Base-by-base conservation (phyloP, 805 yeast species). In the Sugiyamaella boreocaroliniensis region DNA sequence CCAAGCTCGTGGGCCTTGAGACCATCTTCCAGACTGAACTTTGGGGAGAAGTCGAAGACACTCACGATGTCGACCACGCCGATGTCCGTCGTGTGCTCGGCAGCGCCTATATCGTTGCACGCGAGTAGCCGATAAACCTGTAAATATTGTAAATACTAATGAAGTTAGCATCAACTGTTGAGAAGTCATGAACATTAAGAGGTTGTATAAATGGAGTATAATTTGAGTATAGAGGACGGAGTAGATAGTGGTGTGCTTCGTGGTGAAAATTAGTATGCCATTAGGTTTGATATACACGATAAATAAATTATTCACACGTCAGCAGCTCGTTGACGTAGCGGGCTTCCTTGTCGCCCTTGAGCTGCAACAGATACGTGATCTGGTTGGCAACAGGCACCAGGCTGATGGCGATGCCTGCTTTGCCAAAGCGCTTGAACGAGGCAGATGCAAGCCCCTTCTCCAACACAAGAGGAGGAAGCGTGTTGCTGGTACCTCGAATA, bases 21-120 rank as follows among this genome's bases (percentile, higher is more conserved):
- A 83, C 83, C 12, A 81, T 84, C 34, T 80, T 79, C 69, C 99
- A 93, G 70, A 86, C 95, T 37, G 82, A 81, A 19, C 78, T 83
- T 64, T 93, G 99, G 99, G 99, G 99, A 32, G 97, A 92, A 69
- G 98, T 92, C 20, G 98, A 93, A 71, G 99, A 93, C 64, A 89
- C 98, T 2, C 99, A 93, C 66, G 99, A 93, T 67, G 97, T 93
- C n/a, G 95, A 88, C 63, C 84, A 85, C 68, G 95, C 83, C 41
- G 97, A 93, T 61, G 76, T 95, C 61, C 76, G 88, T 63, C 82
- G 97, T 68, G 82, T 83, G 63, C 76, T 93, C 46, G 82, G 92
- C 37, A 79, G 89, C 58, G 90, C 96, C 29, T 85, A 90, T 3
- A 67, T 86, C 42, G 65, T 81, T 16, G 77, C 82, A 4, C 37